phyloP scores from a whole-genome alignment of 176 grass and related monocot genomes.

The Luzula sylvatica region DNA sequence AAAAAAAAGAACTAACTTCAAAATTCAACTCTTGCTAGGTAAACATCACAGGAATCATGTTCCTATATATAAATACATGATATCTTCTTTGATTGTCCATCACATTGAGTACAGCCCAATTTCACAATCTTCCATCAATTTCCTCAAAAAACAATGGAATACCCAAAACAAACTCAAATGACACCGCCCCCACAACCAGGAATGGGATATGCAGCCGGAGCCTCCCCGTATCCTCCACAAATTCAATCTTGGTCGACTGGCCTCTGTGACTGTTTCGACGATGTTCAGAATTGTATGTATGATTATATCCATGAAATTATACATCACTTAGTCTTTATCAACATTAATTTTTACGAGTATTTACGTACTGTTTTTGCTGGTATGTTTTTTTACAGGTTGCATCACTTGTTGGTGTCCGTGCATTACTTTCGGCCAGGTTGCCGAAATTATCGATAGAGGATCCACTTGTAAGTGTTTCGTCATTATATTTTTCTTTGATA shows the following conservation, averaged over 20 bases:
- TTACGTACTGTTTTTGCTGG: background rate
- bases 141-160: background rate
- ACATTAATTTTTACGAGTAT: background rate
- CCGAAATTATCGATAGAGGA: slow-evolving; percentile 61
- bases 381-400: slow-evolving; percentile 26
- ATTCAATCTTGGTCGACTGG: slow-evolving; percentile 32
- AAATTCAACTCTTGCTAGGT: too few relatives aligned
- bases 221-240: slow-evolving; percentile 3
- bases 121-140: too few relatives aligned
- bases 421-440: slow-evolving; percentile 53
- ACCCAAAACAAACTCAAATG: background rate
- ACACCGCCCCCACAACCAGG: background rate
- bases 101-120: too few relatives aligned
- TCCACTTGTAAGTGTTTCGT: slow-evolving; percentile 25
- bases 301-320: background rate
- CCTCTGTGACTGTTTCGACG: slow-evolving; percentile 51
- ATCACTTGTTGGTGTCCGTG: slow-evolving; percentile 52
- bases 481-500: background rate
- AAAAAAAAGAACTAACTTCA: too few relatives aligned
- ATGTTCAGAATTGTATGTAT: slow-evolving; percentile 3
- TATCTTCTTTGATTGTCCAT: too few relatives aligned
- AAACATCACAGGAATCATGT: too few relatives aligned
- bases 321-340: background rate
- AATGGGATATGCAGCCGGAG: background rate
- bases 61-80: too few relatives aligned